Evolutionary conservation across 441 rosid genomes (phyloP).

Genomic region (Pelargonium fulgidum): DNA sequence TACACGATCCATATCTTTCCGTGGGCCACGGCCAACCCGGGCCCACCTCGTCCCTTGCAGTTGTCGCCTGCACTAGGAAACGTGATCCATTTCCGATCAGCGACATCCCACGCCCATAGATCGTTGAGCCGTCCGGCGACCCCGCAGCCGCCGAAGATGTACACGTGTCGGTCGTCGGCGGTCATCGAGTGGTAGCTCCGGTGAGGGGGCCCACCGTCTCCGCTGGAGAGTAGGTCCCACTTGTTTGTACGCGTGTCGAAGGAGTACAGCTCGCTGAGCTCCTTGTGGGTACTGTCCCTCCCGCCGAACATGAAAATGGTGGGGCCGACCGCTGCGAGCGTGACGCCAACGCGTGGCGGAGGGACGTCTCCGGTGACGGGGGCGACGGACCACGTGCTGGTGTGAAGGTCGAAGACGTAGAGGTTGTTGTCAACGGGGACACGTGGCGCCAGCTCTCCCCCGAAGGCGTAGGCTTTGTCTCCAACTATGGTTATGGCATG

Average conservation of each 20-base stretch:
- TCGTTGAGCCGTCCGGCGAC: constrained; percentile 72
- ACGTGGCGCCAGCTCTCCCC: constrained; percentile 76
- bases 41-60: constrained; percentile 71
- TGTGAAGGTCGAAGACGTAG: constrained; percentile 54
- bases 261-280: constrained; percentile 66
- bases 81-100: constrained; percentile 46
- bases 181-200: constrained; percentile 78
- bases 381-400: constrained; percentile 54
- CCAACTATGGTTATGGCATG: constrained; percentile 73
- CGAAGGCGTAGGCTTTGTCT: constrained; percentile 61
- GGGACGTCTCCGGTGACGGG: constrained; percentile 58
- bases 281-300: constrained; percentile 54
- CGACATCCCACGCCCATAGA: constrained; percentile 69
- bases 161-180: constrained; percentile 48
- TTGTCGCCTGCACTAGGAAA: constrained; percentile 52
- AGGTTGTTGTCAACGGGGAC: constrained; percentile 82
- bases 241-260: constrained; percentile 48
- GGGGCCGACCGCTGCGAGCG: constrained; percentile 55
- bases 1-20: constrained; percentile 82
- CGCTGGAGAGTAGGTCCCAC: constrained; percentile 58
- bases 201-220: constrained; percentile 47
- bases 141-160: constrained; percentile 81
- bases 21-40: constrained; percentile 52
- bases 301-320: constrained; percentile 78
- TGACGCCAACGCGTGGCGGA: constrained; percentile 89